Percentiles rank a stretch among this genome's conserved stretches.
These are phyloP conservation scores for Hypomyces rosellus DNA, from an alignment of 2,329 filamentous ascomycete genomes.

Conservation along the genomic window DNA sequence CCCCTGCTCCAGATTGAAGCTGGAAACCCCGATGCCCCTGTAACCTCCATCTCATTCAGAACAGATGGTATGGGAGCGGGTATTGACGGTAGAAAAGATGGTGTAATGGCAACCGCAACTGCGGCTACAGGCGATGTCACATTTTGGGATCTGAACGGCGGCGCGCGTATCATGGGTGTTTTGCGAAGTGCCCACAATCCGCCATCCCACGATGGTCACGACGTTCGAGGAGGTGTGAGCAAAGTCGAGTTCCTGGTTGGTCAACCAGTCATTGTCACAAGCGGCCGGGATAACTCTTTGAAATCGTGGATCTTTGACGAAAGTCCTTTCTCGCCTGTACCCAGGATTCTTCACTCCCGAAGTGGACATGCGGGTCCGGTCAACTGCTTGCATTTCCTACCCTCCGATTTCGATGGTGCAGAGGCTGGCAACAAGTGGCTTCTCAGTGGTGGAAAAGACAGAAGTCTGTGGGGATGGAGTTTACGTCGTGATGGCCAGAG, in stretches of 20 bases:
- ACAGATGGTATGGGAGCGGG: conserved; percentile 85
- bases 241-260: conserved; percentile 84
- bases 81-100: conserved; percentile 74
- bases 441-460: conserved; percentile 79
- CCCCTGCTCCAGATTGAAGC: conserved; percentile 63
- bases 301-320: conserved; percentile 97
- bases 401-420: conserved; percentile 80
- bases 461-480: conserved; percentile 95
- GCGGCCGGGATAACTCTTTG: conserved; percentile 85
- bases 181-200: conserved; percentile 84
- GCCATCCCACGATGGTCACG: conserved; percentile 47
- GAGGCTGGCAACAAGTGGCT: conserved; percentile 91
- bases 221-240: conserved; percentile 71
- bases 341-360: conserved; percentile 76
- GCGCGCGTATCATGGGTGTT: conserved; percentile 78
- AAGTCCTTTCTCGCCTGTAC: conserved; percentile 79
- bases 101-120: conserved; percentile 91
- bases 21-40: conserved; percentile 55
- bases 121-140: conserved; percentile 77
- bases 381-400: conserved; percentile 76
- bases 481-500: conserved; percentile 90
- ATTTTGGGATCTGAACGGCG: conserved; percentile 91
- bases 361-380: conserved; percentile 86
- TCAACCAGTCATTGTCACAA: conserved; percentile 84
- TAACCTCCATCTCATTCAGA: conserved; percentile 83